A percentile compares a stretch with the other conserved stretches of the same genome.
Conservation (phyloP, 306 rosid genomes). For the Cucumis melo region DNA sequence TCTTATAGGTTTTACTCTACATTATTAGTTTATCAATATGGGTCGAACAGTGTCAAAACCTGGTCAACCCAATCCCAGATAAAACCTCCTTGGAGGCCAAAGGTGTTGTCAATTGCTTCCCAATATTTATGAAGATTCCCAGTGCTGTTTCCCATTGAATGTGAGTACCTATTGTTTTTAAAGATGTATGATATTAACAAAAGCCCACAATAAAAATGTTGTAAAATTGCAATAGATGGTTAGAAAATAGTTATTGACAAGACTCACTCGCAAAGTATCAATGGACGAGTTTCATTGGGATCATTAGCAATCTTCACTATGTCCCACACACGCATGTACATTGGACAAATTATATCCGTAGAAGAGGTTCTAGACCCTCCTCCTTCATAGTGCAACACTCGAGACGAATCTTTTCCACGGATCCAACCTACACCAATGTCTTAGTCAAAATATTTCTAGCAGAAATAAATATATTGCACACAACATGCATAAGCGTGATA, state of each 20-base stretch:
- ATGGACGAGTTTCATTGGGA: slow-evolving; percentile 75
- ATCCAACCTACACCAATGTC: slow-evolving; percentile 56
- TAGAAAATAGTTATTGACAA: neutral
- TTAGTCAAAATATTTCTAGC: neutral
- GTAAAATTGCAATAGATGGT: neutral
- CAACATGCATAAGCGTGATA: neutral
- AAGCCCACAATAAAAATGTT: neutral
- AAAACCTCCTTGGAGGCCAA: slow-evolving; percentile 99
- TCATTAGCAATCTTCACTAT: slow-evolving; percentile 81
- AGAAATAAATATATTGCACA: neutral
- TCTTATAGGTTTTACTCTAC: neutral
- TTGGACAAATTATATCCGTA: slow-evolving; percentile 89
- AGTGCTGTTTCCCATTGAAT: slow-evolving; percentile 93
- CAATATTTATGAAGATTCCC: slow-evolving; percentile 81
- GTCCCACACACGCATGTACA: slow-evolving; percentile 99
- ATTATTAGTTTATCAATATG: neutral
- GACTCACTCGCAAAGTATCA: slow-evolving; percentile 89
- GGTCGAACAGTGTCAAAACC: slow-evolving; percentile 11
- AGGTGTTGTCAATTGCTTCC: slow-evolving; percentile 87
- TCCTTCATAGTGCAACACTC: slow-evolving; percentile 84
- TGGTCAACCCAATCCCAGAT: slow-evolving; percentile 99
- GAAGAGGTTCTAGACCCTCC: slow-evolving; percentile 88
- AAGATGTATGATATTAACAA: neutral
- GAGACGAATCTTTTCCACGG: slow-evolving; percentile 74
- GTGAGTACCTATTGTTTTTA: slow-evolving; percentile 66